Base-by-base conservation (phyloP, 306 rosid genomes). In the Gillenia trifoliata region DNA sequence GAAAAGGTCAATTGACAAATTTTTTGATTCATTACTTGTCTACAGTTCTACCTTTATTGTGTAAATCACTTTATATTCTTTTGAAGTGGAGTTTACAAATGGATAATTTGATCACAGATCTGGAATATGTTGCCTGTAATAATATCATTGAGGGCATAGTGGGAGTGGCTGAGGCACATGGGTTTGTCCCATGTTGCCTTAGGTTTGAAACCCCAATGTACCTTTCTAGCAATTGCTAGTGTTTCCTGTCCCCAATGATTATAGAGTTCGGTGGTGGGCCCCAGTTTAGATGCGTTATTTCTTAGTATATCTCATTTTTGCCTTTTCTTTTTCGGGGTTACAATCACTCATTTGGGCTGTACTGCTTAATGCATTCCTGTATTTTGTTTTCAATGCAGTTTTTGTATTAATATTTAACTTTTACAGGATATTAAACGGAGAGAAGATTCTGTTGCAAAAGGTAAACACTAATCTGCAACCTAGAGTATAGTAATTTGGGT, bases 371-470 rank as follows among this genome's bases (percentile, higher is more conserved):
- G 17, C 65, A 59, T 68, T 61, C 49, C 49, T 60, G 75, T 72
- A 75, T 47, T 71, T 49, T 63, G 81, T 50, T 81, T 57, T 68
- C 79, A 61, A 62, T 74, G 13, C 68, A 79, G 66, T 45, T 45
- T 67, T 25, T 64, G 29, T 4, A 6, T 23, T 79, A 73, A 33
- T 20, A 72, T 78, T 77, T 77, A 78, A 77, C 41, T 47, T 78
- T 25, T 75, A 63, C 82, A 95, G 98, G 99, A 95, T 30, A 88
- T 92, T 62, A 90, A 86, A 83, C 84, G 88, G 78, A 89, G 98
- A 78, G 99, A 95, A 80, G 99, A 90, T 74, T 83, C 98, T 72
- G 86, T 95, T 77, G 25, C 93, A 74, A 89, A 50, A 79, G 89
- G 98, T 91, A 33, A 64, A 65, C 65, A 66, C 36, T 26, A 47